Conservation (phyloP, 176 grass and related monocot species). For the Paspalum notatum region DNA sequence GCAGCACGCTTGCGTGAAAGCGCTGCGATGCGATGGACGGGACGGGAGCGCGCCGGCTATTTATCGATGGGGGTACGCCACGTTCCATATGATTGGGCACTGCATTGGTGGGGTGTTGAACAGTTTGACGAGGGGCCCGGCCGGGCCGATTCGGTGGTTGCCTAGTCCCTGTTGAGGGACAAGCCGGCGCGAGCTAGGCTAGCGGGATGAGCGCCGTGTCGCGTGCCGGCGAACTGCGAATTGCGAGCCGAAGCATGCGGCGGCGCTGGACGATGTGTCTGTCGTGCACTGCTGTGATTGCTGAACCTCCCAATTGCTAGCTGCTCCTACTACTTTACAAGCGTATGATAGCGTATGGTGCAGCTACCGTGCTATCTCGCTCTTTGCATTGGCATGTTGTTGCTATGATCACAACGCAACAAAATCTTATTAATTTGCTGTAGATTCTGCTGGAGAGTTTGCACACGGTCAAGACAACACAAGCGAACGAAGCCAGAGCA, state of each 20-base stretch:
- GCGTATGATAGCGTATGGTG: constrained; percentile 37
- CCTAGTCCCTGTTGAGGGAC: constrained; percentile 7
- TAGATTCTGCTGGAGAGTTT: not conserved
- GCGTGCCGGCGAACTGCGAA: not conserved
- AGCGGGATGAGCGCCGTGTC: constrained; percentile 34
- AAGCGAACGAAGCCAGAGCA: not conserved
- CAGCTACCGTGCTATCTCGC: not conserved
- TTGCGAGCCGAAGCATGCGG: not conserved
- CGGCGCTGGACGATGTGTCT: constrained; percentile 24
- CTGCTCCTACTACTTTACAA: not conserved
- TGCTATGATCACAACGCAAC: not conserved
- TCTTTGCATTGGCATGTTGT: not conserved
- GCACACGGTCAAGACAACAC: not conserved
- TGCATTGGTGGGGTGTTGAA: not conserved
- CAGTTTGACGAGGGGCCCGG: not conserved
- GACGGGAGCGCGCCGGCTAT: constrained; percentile 20
- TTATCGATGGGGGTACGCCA: not conserved
- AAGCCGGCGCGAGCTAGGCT: constrained; percentile 16
- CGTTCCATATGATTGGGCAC: not conserved
- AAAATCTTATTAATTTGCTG: not conserved
- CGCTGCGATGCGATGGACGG: too few species aligned
- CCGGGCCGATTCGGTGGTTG: constrained; percentile 36
- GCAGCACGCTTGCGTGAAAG: not conserved
- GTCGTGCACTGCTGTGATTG: constrained; percentile 20
- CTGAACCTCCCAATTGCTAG: not conserved